Percentiles rank a stretch among this genome's conserved stretches.
These are phyloP conservation scores for Betula pendula DNA, from an alignment of 306 rosid genomes.

Conservation along the genomic window DNA sequence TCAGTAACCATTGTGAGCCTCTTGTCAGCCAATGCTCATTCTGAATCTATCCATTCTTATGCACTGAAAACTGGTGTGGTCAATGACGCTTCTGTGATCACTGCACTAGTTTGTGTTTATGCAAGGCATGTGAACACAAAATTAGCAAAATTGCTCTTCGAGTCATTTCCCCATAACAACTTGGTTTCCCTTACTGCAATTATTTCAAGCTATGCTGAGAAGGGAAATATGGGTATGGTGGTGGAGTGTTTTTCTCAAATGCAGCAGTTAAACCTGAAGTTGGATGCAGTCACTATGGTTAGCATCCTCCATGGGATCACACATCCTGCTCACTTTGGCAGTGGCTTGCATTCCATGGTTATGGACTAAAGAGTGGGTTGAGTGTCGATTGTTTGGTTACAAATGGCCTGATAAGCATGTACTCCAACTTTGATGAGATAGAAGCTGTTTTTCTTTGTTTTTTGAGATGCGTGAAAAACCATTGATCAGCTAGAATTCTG, in stretches of 20 bases:
- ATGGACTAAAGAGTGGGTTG: slow-evolving; percentile 60
- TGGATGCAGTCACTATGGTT: slow-evolving; percentile 71
- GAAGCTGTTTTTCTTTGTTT: slow-evolving; percentile 55
- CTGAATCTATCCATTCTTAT: slow-evolving; percentile 52
- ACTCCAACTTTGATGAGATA: slow-evolving; percentile 61
- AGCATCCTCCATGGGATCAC: slow-evolving; percentile 69
- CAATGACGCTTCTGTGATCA: slow-evolving; percentile 51
- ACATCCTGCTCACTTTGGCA: slow-evolving; percentile 42
- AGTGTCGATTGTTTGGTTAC: slow-evolving; percentile 47
- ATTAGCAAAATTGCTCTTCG: slow-evolving; percentile 51
- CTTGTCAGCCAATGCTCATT: slow-evolving; percentile 58
- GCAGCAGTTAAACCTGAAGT: slow-evolving; percentile 49
- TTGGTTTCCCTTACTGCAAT: slow-evolving; percentile 70
- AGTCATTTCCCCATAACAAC: slow-evolving; percentile 41
- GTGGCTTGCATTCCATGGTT: slow-evolving; percentile 69
- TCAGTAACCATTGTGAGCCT: slow-evolving; percentile 67
- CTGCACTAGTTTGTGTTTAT: slow-evolving; percentile 65
- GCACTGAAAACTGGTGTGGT: slow-evolving; percentile 53
- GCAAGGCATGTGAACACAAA: slow-evolving; percentile 48
- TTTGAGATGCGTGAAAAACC: slow-evolving; percentile 43
- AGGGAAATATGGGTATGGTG: slow-evolving; percentile 44
- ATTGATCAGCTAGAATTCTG: slow-evolving; percentile 70
- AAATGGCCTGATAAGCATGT: slow-evolving; percentile 79
- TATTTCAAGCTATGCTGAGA: slow-evolving; percentile 60
- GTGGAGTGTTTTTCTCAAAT: slow-evolving; percentile 46